These are phyloP conservation scores for Saccharomycopsis phalli DNA, from an alignment of 1,139 yeast genomes.

Conservation along the genomic window DNA sequence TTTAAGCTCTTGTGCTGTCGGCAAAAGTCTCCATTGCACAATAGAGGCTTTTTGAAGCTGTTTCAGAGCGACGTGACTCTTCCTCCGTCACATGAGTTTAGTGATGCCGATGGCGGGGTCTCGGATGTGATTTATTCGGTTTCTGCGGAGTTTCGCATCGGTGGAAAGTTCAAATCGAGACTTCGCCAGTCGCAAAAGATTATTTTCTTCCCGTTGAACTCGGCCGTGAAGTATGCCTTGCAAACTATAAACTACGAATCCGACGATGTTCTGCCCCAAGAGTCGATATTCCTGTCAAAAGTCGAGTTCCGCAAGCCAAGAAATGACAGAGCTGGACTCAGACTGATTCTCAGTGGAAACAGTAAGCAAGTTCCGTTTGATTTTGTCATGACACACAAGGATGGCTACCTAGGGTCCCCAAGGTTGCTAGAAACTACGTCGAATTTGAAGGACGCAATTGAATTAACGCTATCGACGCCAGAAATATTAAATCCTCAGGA, in stretches of 20 bases:
- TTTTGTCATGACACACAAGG: background rate
- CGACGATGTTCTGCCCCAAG: no score
- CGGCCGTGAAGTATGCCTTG: no score
- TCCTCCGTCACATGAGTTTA: conserved; percentile 1
- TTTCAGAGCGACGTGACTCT: background rate
- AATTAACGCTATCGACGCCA: background rate
- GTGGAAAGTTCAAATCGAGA: background rate
- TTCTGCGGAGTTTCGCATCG: background rate
- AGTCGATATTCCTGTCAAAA: no score
- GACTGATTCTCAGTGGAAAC: background rate
- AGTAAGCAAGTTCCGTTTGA: background rate
- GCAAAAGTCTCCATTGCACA: background rate
- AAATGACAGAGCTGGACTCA: no score
- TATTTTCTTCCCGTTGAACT: background rate
- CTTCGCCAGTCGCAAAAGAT: background rate
- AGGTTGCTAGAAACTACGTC: background rate
- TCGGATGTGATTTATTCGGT: background rate
- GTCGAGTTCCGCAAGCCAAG: no score
- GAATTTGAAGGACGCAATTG: background rate
- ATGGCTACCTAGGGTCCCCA: background rate
- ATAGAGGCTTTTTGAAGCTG: background rate
- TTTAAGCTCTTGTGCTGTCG: background rate
- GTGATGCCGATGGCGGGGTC: background rate
- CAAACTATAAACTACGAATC: no score
- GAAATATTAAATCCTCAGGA: no score